phyloP scores from a whole-genome alignment of 2,329 filamentous ascomycete genomes.

The Sporothrix luriei region DNA sequence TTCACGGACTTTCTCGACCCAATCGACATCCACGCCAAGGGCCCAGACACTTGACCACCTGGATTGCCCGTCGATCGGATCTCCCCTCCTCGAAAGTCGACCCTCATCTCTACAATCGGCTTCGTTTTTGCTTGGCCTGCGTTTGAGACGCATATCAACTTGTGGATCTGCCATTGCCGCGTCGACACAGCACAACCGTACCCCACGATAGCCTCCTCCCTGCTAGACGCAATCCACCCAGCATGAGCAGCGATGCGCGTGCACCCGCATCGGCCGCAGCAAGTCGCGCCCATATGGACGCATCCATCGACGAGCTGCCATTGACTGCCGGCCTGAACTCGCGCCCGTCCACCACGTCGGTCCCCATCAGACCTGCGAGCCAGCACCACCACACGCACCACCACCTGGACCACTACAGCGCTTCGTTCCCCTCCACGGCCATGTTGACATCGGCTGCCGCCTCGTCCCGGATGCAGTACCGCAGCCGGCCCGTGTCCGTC shows the following conservation, averaged over 20 bases:
- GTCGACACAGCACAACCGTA: neutral
- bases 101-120: neutral
- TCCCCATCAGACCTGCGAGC: slow-evolving; percentile 38
- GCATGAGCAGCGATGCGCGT: slow-evolving; percentile 46
- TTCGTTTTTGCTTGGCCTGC: neutral
- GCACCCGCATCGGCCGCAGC: slow-evolving; percentile 32
- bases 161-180: neutral
- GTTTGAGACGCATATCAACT: neutral
- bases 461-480: slow-evolving; percentile 58
- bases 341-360: slow-evolving; percentile 31
- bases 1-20: neutral
- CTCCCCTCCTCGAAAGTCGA: slow-evolving; percentile 7
- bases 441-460: slow-evolving; percentile 31
- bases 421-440: slow-evolving; percentile 1
- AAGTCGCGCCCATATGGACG: slow-evolving; percentile 37
- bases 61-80: slow-evolving; percentile 27
- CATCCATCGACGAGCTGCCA: slow-evolving; percentile 35
- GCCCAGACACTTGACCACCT: neutral
- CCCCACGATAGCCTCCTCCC: neutral
- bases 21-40: slow-evolving; percentile 23
- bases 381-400: slow-evolving; percentile 12
- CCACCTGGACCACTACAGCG: neutral
- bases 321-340: slow-evolving; percentile 29
- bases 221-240: slow-evolving; percentile 31
- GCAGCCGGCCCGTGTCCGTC: slow-evolving; percentile 69